Base-by-base conservation (phyloP, 306 rosid species). In the Cicer cuneatum region DNA sequence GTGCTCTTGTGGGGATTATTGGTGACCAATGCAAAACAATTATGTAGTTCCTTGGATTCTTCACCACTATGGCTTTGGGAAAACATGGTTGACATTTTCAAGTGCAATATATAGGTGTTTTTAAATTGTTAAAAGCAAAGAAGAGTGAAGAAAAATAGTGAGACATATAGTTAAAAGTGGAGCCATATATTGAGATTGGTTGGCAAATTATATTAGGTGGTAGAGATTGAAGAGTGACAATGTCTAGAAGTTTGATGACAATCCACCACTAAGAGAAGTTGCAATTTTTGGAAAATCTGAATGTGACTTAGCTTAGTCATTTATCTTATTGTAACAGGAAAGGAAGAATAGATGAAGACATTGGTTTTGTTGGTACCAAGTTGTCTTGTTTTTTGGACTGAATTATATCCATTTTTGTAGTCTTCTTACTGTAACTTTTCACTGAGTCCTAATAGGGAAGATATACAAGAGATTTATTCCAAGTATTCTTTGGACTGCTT, bases 1-100 rank as follows among this genome's bases (percentile, higher is more conserved):
- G 33, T 93, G 98, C 85, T 89, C 98, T 29, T 93, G 98, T 58
- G 90, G 89, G 64, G 97, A 90, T 83, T 93, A 81, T 83, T 93
- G 97, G 97, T 93, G 82, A 85, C 48, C 16, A 45, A 40, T 76
- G 67, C 56, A 64, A 16, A 35, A 69, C 35, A 48, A 57, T 47
- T 18, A 37, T 69, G 40, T 58, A 81, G 18, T 33, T 40, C 68
- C 59, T 52, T 53, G 33, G n/a, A 33, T 72, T 54, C 40, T 66
- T 83, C 61, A 62, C 51, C 52, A 48, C 49, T 18, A 19, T 47
- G 70, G 52, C 57, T 43, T 38, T 18, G 56, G 53, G 51, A 59
- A 35, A 73, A 63, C 53, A 37, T 69, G 70, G 64, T 78, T 46
- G 53, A 12, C 39, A 29, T 63, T 38, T 29, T 8, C 40, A 43